Base-by-base conservation (phyloP, 1,284 basidiomycete genomes). In the Sanghuangporus sanghuang region DNA sequence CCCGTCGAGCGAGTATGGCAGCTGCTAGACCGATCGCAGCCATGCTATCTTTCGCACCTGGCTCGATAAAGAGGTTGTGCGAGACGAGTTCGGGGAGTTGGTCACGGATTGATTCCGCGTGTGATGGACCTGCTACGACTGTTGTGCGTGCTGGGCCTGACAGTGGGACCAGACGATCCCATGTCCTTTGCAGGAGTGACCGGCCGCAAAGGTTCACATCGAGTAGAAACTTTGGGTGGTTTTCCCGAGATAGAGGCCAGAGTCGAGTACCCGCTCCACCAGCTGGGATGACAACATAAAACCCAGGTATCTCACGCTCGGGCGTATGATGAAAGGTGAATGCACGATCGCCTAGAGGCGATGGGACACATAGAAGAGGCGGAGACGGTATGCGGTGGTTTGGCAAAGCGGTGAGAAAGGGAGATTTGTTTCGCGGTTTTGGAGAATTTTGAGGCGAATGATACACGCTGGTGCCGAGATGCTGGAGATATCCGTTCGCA, bases 21-120 rank as follows among this genome's bases (percentile, higher is more conserved):
- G 90, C 90, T n/a, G 91, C 90, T 60, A 93, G 85, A 67, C 91
- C 90, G 69, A 93, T 93, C 64, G 91, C 90, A 35, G 89, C 90
- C 86, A 91, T 92, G 0, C 89, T 91, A 59, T 93, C 90, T 71
- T 92, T 93, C 16, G 91, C 88, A 23, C 89, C 89, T 1, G 90
- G 90, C 72, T 93, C 90, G 67, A 86, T 87, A 70, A 93, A 81
- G 44, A 93, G 76, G 72, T 92, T 92, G 68, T 82, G 68, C 1
- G 77, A 64, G 23, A 82, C 75, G 18, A 92, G 78, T 65, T 92
- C 89, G 0, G 89, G 89, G 9, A 92, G 81, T 70, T 92, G 89
- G 62, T 87, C 85, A 56, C 77, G 79, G 65, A 93, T 92, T 61
- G 83, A 80, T 70, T 79, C 84, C 66, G 89, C 77, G 70, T 93